Percentiles rank a stretch among this genome's conserved stretches.
phyloP scores from a whole-genome alignment of 202 grass and related monocot genomes.

The Bolboschoenoplectus hybrid region DNA sequence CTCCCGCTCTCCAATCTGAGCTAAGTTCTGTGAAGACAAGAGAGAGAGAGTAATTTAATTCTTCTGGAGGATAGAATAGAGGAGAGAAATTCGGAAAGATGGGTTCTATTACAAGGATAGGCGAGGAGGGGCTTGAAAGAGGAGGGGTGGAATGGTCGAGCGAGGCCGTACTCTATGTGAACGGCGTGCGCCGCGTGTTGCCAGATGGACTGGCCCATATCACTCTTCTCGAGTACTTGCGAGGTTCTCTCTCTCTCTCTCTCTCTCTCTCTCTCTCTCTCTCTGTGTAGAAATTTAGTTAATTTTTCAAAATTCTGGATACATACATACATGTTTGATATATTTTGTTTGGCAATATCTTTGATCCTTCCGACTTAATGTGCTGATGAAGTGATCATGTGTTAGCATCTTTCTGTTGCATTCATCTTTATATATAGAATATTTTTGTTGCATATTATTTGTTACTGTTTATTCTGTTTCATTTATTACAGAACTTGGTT shows the following conservation, averaged over 20 bases:
- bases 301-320: slow-evolving; percentile 9
- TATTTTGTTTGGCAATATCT: not conserved
- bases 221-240: slow-evolving; percentile 90
- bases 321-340: no score
- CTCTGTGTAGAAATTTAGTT: not conserved
- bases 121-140: slow-evolving; percentile 43
- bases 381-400: not conserved
- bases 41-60: not conserved
- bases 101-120: slow-evolving; percentile 63
- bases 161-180: slow-evolving; percentile 83
- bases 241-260: slow-evolving; percentile 49
- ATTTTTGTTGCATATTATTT: not conserved
- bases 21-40: not conserved
- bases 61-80: not conserved
- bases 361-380: not conserved
- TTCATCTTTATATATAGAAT: not conserved
- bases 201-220: slow-evolving; percentile 86
- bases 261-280: not conserved
- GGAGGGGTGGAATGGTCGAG: slow-evolving; percentile 61
- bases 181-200: slow-evolving; percentile 81
- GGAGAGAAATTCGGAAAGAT: slow-evolving; percentile 39
- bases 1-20: no score
- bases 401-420: not conserved
- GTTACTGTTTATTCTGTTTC: not conserved
- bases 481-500: not conserved